Percentiles rank a stretch among this genome's conserved stretches.
These are phyloP conservation scores for Nothomitra cinnamomea DNA, from an alignment of 2,329 filamentous ascomycete species.

Conservation along the genomic window DNA sequence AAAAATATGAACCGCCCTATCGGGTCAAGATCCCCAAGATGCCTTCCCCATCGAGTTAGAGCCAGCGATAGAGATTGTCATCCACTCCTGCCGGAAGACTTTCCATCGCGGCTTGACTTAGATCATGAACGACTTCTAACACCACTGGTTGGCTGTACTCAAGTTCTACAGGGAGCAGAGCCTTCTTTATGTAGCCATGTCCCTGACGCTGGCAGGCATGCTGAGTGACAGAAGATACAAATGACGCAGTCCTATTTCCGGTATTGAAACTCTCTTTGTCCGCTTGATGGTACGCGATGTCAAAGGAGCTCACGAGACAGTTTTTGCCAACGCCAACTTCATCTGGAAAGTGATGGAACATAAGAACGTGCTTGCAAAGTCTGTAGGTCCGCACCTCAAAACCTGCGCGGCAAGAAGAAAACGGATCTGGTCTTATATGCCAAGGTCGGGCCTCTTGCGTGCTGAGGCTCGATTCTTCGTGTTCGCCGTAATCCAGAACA, in stretches of 20 bases:
- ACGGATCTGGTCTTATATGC: slow-evolving; percentile 15
- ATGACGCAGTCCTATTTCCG: too few species aligned
- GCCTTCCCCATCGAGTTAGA: slow-evolving; percentile 16
- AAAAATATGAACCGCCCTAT: slow-evolving; percentile 8
- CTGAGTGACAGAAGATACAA: not conserved
- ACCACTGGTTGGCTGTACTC: not conserved
- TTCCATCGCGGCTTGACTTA: slow-evolving; percentile 1
- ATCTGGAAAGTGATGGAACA: slow-evolving; percentile 21
- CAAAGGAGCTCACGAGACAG: not conserved
- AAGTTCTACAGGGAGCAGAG: slow-evolving; percentile 1
- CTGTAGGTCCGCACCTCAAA: slow-evolving; percentile 20
- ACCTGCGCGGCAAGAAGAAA: slow-evolving; percentile 14
- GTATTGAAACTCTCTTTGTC: not conserved
- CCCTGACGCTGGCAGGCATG: not conserved
- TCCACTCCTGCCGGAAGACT: not conserved
- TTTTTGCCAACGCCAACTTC: slow-evolving; percentile 7
- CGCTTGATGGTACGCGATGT: slow-evolving; percentile 4
- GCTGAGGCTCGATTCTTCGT: slow-evolving; percentile 12
- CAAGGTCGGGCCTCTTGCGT: slow-evolving; percentile 11
- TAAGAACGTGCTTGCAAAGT: slow-evolving; percentile 18
- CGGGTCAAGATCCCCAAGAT: slow-evolving; percentile 10
- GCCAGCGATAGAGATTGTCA: slow-evolving; percentile 8
- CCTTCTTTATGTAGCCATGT: not conserved
- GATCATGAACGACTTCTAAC: not conserved
- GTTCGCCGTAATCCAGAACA: slow-evolving; percentile 22